Evolutionary conservation across 1,139 yeast species (phyloP), one percentile per base, ranked within the genome.

Genomic region (Blastobotrys arbuscula): DNA sequence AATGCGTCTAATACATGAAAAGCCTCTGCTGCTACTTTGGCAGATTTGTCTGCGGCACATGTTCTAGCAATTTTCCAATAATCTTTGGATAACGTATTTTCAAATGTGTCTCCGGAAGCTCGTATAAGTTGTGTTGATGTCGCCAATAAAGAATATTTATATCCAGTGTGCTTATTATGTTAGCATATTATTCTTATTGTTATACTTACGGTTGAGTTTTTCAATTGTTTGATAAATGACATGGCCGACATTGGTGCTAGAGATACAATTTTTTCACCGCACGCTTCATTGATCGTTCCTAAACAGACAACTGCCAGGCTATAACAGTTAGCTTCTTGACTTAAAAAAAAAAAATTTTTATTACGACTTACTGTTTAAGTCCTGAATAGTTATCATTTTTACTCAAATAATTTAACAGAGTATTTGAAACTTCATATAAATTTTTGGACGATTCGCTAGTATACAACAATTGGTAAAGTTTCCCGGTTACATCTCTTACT

Each of bases 71-170:
- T 53, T 49, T 66, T 67, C 65, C 67, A 64, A 15, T 64, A 44
- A 42, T 67, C 70, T 45, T 65, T 64, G 23, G 57, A 50, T 13
- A 64, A 53, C 3, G 62, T 42, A 21, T 65, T 69, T 38, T 67
- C 71, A 44, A 64, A 59, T 10, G 66, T 54, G 28, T 63, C 65
- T 10, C 67, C 68, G 2, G 64, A 54, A 1, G 61, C 47, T 15
- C 49, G 39, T 16, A 58, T 44, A 9, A 64, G 52, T 10, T 53
- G 44, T 7, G 63, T 54, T 31, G 65, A 49, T 1, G 69, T 42
- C 2, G 51, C 39, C 33, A 65, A 46, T 2, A 61, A 47, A 2
- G 68, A 50, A 31, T 54, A 55, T 31, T 58, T 51, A 39, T 55
- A 60, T 4, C 71, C 71, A 8, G 64, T 51, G 46, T 63, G 53